Percentiles rank a stretch among this genome's conserved stretches.
These are phyloP conservation scores for Taxawa tesnikishii DNA, from an alignment of 2,329 filamentous ascomycete genomes.

Conservation along the genomic window DNA sequence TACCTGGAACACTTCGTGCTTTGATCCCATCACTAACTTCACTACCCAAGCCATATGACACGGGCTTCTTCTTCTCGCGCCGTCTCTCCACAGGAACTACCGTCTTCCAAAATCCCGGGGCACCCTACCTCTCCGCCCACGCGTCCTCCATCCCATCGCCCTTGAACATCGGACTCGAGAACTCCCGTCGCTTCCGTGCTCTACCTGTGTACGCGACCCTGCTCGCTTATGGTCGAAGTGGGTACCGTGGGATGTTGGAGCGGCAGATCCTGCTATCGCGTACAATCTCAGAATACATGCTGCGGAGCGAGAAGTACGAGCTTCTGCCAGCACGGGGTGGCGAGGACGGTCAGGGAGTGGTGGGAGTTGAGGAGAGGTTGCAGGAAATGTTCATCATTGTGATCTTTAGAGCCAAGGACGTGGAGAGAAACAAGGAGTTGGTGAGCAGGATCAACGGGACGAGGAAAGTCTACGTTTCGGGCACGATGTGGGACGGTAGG, in stretches of 20 bases:
- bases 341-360: slow-evolving; percentile 2
- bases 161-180: slow-evolving; percentile 77
- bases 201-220: slow-evolving; percentile 80
- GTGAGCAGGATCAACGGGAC: slow-evolving; percentile 61
- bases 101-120: slow-evolving; percentile 74
- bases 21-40: slow-evolving; percentile 3
- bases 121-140: slow-evolving; percentile 56
- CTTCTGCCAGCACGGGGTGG: slow-evolving; percentile 40
- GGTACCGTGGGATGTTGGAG: slow-evolving; percentile 57
- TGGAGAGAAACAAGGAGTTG: slow-evolving; percentile 51
- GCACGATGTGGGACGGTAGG: slow-evolving; percentile 62
- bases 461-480: slow-evolving; percentile 68
- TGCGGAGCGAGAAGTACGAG: slow-evolving; percentile 50
- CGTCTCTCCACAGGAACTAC: slow-evolving; percentile 44
- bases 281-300: slow-evolving; percentile 51
- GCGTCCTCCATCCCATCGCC: slow-evolving; percentile 56
- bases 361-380: slow-evolving; percentile 27
- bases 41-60: slow-evolving; percentile 69
- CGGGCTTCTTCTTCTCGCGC: slow-evolving; percentile 74
- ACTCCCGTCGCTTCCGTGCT: slow-evolving; percentile 81
- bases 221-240: slow-evolving; percentile 57
- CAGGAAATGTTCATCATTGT: slow-evolving; percentile 57
- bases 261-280: slow-evolving; percentile 63
- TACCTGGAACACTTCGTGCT: too few relatives aligned
- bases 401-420: slow-evolving; percentile 61